Evolutionary conservation across 495 filamentous ascomycete species (phyloP).

Genomic region (Aspergillus incahuasiensis): DNA sequence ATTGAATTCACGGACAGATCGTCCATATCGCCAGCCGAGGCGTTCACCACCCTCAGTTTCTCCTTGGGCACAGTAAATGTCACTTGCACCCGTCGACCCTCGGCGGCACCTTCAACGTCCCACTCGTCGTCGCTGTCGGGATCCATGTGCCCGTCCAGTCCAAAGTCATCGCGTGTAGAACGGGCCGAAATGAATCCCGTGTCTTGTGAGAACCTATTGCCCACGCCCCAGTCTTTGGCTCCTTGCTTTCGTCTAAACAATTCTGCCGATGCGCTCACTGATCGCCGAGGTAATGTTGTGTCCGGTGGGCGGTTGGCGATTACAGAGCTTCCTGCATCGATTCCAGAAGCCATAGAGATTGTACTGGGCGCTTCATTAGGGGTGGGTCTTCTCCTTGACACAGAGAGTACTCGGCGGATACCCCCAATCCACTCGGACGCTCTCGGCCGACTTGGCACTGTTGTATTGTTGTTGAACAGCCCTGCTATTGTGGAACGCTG

Average conservation of each 20-base stretch:
- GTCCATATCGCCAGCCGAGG: conserved; percentile 33
- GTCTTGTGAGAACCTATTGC: conserved; percentile 25
- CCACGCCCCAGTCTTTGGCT: conserved; percentile 52
- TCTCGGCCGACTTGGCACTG: conserved; percentile 31
- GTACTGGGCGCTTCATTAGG: conserved; percentile 10
- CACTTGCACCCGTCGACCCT: conserved; percentile 78
- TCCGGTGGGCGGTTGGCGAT: conserved; percentile 12
- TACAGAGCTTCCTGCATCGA: conserved; percentile 34
- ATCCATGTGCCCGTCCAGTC: conserved; percentile 27
- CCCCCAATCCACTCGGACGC: conserved; percentile 51
- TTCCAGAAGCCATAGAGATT: conserved; percentile 27
- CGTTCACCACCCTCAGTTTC: conserved; percentile 81
- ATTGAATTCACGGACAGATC: conserved; percentile 28
- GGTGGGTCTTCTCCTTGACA: conserved; percentile 30
- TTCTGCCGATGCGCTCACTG: conserved; percentile 55
- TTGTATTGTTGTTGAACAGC: conserved; percentile 26
- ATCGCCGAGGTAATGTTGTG: conserved; percentile 41
- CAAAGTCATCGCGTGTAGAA: conserved; percentile 31
- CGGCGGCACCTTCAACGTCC: conserved; percentile 82
- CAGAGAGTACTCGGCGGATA: conserved; percentile 50
- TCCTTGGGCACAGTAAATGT: conserved; percentile 91
- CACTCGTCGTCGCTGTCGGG: conserved; percentile 63
- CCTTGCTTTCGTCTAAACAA: conserved; percentile 58
- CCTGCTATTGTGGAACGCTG: conserved; percentile 13
- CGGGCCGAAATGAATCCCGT: conserved; percentile 12